Evolutionary conservation across 176 grass and related monocot species (phyloP), one percentile per base, ranked within the genome.

Genomic region (Aechmea fasciata): DNA sequence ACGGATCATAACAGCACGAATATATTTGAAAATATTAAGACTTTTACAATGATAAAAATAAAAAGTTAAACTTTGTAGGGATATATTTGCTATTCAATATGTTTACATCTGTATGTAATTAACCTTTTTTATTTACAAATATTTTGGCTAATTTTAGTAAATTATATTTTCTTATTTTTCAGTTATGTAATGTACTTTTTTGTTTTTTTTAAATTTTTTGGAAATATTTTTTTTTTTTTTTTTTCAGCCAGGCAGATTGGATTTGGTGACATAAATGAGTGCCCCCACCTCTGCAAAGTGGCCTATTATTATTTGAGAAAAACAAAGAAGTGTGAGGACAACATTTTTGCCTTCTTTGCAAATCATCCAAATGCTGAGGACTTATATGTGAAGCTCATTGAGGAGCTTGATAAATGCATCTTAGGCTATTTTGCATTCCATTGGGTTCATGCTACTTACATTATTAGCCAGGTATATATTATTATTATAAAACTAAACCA

Each of bases 341-440:
- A 78, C 62, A 75, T 99, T 11, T 88, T 90, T 11, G 82, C 86
- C 1, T 90, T 93, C 77, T 93, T 99, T 72, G 77, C 91, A 5
- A 90, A 78, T 70, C 86, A 71, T 41, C 77, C 83, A 75, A 80
- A 93, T 71, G 77, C 84, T 10, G 89, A 90, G 59, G 74, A 52
- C 51, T 67, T 90, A 54, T 82, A 87, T 17, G 84, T 93, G 64
- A 83, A 87, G 70, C 76, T 90, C 13, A 83, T 99, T 59, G 89
- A 99, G 71, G 94, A 99, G 51, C 51, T 93, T 13, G 94, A 99
- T 64, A 93, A 76, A 63, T 93, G 94, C 75, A 93, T 99, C 25
- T 82, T 99, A 8, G 69, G 87, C n/a, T 99, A 99, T 71, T 99
- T 99, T 75, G 88, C 89, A 48, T 99, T 93, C 82, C 94, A 99